Evolutionary conservation across 805 yeast species (phyloP), one percentile per base, ranked within the genome.

Genomic region (Sugiyamaella marilandica): DNA sequence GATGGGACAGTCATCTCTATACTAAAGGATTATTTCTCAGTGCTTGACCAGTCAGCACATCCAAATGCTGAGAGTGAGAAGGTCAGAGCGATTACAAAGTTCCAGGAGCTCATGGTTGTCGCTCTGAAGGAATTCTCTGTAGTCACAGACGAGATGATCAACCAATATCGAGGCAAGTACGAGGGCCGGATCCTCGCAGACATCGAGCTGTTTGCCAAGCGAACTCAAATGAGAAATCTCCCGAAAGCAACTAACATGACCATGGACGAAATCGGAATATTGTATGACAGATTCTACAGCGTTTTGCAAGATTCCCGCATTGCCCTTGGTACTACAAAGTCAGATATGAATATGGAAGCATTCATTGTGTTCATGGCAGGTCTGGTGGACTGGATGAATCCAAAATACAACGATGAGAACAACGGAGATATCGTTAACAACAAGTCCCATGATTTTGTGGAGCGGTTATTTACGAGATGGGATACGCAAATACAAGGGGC

Each of bases 1-100:
- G 98, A 94, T 65, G 98, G 98, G 1, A 81, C 85, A 58, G 90
- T 95, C 60, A 86, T 94, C 45, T 85, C 88, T 3, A 81, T 92
- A 32, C 76, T 94, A 55, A 94, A 92, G 64, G 81, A 82, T 24
- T 94, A 86, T 68, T 94, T 94, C 64, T 74, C 79, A 24, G 77
- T 84, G 0, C 74, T 92, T 19, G 95, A 87, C 63, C 84, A 85
- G 51, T 79, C 86, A 10, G 94, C 91, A 0, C 85, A 86, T 59
- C 91, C 95, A 5, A 77, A 77, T 34, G 77, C 95, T 0, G 68
- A 79, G 7, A 82, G 85, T 61, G 79, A 79, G 26, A 82, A 81
- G 60, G 78, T 78, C 48, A 79, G 84, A 59, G 75, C 80, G 34
- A 80, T 88, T 45, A 86, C 97, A 1, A 84, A 83, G 60, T 94